These are phyloP conservation scores for Colletotrichum sp. DNA, from an alignment of 2,329 filamentous ascomycete species.

Conservation along the genomic window DNA sequence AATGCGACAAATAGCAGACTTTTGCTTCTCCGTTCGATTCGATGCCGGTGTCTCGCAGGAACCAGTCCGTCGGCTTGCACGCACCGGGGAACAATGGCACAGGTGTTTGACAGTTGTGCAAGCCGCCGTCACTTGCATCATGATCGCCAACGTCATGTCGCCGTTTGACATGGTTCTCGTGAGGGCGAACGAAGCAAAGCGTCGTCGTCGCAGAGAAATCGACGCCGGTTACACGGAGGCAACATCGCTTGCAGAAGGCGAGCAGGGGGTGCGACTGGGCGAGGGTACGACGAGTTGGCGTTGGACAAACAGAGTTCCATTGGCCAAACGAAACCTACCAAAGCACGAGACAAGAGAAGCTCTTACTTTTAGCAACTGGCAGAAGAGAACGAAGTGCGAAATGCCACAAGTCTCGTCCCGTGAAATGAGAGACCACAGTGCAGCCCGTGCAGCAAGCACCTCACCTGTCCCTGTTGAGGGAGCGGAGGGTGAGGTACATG, in stretches of 20 bases:
- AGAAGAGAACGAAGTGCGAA: not conserved
- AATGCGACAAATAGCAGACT: not conserved
- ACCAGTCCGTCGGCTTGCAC: conserved; percentile 1
- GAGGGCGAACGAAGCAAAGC: not conserved
- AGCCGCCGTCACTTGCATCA: conserved; percentile 12
- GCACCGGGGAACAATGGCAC: conserved; percentile 2
- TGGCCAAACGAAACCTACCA: not conserved
- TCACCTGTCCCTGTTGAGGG: not conserved
- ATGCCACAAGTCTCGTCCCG: not conserved
- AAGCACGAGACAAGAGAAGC: not conserved
- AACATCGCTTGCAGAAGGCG: not conserved
- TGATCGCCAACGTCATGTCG: not conserved
- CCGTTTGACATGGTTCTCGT: not conserved
- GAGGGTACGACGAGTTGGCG: not conserved
- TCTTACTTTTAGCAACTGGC: not conserved
- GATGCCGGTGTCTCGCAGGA: conserved; percentile 7
- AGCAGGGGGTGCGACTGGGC: not conserved
- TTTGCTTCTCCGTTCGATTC: not conserved
- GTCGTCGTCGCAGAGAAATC: not conserved
- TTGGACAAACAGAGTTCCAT: not conserved
- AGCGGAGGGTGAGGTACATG: too few species aligned
- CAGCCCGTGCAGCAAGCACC: not conserved
- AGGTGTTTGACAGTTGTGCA: conserved; percentile 5
- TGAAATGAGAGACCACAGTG: not conserved
- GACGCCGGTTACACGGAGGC: not conserved